Percentiles rank a stretch among this genome's conserved stretches.
Evolutionary conservation across 2,329 filamentous ascomycete genomes (phyloP).

Genomic region (Alternaria conjuncta): DNA sequence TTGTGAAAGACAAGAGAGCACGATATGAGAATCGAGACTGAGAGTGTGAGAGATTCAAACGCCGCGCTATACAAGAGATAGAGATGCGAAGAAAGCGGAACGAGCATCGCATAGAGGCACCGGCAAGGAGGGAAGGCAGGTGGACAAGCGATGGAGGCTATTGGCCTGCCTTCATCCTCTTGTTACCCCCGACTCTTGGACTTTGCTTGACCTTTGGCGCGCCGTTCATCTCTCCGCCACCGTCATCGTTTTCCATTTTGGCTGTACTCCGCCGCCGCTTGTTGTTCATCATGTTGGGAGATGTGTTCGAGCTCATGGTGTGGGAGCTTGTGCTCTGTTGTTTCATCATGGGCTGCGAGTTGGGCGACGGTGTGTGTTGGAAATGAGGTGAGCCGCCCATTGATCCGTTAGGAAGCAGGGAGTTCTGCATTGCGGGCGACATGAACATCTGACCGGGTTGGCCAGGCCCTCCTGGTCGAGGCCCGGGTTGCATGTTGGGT

Average conservation of each 20-base stretch:
- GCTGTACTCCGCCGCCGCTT: slow-evolving; percentile 67
- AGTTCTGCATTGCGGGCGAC: slow-evolving; percentile 64
- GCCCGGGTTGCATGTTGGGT: slow-evolving; percentile 41
- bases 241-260: slow-evolving; percentile 65
- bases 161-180: slow-evolving; percentile 42
- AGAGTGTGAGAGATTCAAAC: slow-evolving; percentile 23
- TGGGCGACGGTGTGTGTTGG: slow-evolving; percentile 56
- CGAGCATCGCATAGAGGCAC: slow-evolving; percentile 5
- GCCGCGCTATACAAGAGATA: slow-evolving; percentile 37
- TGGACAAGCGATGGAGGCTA: slow-evolving; percentile 6
- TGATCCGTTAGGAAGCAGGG: slow-evolving; percentile 56
- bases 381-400: slow-evolving; percentile 59
- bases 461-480: slow-evolving; percentile 40
- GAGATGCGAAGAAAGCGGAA: slow-evolving; percentile 11
- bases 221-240: slow-evolving; percentile 47
- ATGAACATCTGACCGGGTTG: slow-evolving; percentile 55
- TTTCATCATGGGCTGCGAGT: slow-evolving; percentile 60
- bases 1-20: not conserved
- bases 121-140: not conserved
- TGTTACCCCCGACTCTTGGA: slow-evolving; percentile 52
- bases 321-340: slow-evolving; percentile 63
- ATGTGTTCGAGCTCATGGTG: slow-evolving; percentile 66
- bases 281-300: slow-evolving; percentile 65
- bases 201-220: slow-evolving; percentile 59
- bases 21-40: slow-evolving; percentile 13